These are phyloP conservation scores for Platanthera guangdongensis DNA, from an alignment of 106 monocot genomes.

Conservation along the genomic window DNA sequence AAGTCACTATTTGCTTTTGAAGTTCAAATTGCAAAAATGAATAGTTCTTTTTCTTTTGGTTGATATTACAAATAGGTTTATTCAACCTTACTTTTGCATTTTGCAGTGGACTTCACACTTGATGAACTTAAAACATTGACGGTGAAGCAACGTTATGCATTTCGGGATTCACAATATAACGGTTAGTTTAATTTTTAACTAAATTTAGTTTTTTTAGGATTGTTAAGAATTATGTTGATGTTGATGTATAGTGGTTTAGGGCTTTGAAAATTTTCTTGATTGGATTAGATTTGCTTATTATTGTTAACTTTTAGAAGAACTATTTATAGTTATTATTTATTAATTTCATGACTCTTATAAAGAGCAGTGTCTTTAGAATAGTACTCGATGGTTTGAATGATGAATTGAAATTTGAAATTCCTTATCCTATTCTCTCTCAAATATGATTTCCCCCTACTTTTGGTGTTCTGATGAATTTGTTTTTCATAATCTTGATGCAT, in stretches of 20 bases:
- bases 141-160: conserved; percentile 75
- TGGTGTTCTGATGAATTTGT: neutral
- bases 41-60: neutral
- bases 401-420: neutral
- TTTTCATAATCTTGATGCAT: neutral
- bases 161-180: conserved; percentile 90
- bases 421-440: neutral
- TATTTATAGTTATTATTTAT: no score
- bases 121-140: conserved; percentile 69
- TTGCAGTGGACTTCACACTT: conserved; percentile 87
- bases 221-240: neutral
- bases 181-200: conserved; percentile 28
- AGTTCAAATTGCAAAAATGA: neutral
- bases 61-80: neutral
- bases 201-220: neutral
- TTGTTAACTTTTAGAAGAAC: no score
- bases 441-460: neutral
- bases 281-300: no score
- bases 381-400: no score
- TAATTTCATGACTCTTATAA: no score
- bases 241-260: neutral
- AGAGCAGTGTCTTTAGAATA: no score
- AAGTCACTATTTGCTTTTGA: neutral
- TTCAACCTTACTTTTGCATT: conserved; percentile 1
- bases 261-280: no score